Base-by-base conservation (phyloP, 805 yeast genomes). In the Wickerhamomyces canadensis region DNA sequence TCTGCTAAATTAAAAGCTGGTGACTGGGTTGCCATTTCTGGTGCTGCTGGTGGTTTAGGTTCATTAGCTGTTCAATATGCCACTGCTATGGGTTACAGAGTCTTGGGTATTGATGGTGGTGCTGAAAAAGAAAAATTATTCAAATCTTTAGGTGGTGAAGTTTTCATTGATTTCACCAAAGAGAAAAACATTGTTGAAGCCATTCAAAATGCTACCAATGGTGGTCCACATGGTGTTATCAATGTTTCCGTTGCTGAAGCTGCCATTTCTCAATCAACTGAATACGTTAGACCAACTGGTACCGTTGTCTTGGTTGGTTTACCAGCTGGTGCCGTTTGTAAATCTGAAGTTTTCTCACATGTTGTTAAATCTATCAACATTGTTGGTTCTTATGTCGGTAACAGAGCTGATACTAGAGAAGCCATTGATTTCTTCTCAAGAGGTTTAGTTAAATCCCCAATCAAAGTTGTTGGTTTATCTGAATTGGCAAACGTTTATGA, bases 21-120 rank as follows among this genome's bases (percentile, higher is more conserved):
- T 49, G 78, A 82, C 59, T 81, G 82, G 80, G 82, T 79, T 44
- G 76, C 77, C 39, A 68, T 82, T 43, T 74, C 85, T 41, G 89
- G 91, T 64, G 88, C 87, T 45, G 85, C 78, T 59, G 89, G 89
- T 60, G 89, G 91, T 51, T 69, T 82, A 58, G 91, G 89, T 50
- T 70, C 86, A 19, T 66, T 80, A 47, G 87, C 86, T 35, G 67
- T 81, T 47, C 88, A 82, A 62, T 79, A 79, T 63, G 88, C 84
- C 43, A 70, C 64, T 47, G 87, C 86, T 38, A 76, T 80, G 85
- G 91, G 89, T 49, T 68, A 67, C 60, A 71, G 74, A 65, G 85
- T 80, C 34, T 51, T 81, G 19, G 87, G 76, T 47, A 79, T 82
- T 49, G 89, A 82, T 56, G 83, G 83, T 56, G 85, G 85, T 58